Conservation (phyloP, 2,329 filamentous ascomycete species). For the Diplodia scrobiculata region DNA sequence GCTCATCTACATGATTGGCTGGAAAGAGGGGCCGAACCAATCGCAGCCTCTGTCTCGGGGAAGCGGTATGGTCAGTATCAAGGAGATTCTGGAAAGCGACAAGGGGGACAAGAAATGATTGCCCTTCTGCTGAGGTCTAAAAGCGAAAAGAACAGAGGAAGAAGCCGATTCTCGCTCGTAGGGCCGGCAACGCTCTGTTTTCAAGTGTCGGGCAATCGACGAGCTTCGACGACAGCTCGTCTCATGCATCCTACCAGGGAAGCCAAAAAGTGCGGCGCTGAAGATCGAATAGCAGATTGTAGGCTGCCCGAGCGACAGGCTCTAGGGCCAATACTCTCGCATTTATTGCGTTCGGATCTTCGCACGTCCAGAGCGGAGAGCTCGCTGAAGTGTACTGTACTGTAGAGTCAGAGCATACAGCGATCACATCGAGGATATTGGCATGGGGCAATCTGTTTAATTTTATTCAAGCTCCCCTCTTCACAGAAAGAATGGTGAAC, state of each 20-base stretch:
- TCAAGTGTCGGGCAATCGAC: neutral
- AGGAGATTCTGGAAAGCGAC: constrained; percentile 67
- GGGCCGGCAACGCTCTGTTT: neutral
- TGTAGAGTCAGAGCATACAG: neutral
- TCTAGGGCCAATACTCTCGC: neutral
- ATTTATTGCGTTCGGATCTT: neutral
- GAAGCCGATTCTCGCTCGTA: neutral
- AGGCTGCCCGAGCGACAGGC: neutral
- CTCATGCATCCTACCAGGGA: neutral
- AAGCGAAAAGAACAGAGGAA: neutral
- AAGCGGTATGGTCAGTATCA: constrained; percentile 83
- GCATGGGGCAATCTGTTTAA: neutral
- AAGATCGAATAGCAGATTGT: neutral
- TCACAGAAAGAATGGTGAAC: neutral
- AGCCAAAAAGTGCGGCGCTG: neutral
- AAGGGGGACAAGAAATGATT: constrained; percentile 23
- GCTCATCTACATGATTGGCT: constrained; percentile 98
- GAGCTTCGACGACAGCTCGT: neutral
- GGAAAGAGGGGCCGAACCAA: constrained; percentile 83
- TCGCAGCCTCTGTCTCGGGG: constrained; percentile 78
- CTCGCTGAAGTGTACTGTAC: neutral
- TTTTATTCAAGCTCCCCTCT: neutral
- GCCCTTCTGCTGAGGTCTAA: neutral
- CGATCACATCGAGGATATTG: neutral
- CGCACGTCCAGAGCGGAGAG: neutral